A percentile compares a stretch with the other conserved stretches of the same genome.
Conservation (phyloP, 2,329 filamentous ascomycete species). For the Beauveria pseudobassiana region DNA sequence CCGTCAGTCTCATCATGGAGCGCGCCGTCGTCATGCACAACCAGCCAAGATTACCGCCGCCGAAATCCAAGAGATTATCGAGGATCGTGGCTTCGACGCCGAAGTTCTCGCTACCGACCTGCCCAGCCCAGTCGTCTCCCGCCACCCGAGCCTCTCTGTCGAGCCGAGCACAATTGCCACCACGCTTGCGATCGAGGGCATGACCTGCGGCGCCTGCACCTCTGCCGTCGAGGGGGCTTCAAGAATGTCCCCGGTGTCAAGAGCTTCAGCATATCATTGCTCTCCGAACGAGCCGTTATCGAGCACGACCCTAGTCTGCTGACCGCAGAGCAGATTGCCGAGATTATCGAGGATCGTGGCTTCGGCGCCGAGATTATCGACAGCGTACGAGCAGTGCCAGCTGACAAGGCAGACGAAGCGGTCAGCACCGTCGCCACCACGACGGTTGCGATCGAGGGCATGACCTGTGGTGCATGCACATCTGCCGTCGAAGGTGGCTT, state of each 20-base stretch:
- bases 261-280: constrained; percentile 71
- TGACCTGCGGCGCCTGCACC: constrained; percentile 88
- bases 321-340: constrained; percentile 45
- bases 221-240: constrained; percentile 76
- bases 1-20: constrained; percentile 90
- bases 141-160: constrained; percentile 26
- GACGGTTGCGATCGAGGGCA: constrained; percentile 84
- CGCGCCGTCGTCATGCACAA: constrained; percentile 92
- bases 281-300: constrained; percentile 79
- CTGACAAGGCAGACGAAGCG: constrained; percentile 20
- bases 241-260: constrained; percentile 66
- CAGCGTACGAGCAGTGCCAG: constrained; percentile 29
- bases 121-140: constrained; percentile 43
- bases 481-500: constrained; percentile 84
- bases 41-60: constrained; percentile 64
- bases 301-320: constrained; percentile 61
- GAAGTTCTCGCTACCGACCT: constrained; percentile 78
- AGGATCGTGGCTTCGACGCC: constrained; percentile 88
- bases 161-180: constrained; percentile 50
- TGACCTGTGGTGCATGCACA: constrained; percentile 97
- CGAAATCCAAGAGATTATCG: constrained; percentile 74
- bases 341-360: constrained; percentile 62
- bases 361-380: constrained; percentile 77
- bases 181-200: constrained; percentile 72
- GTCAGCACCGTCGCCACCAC: constrained; percentile 55